Percentiles rank a stretch among this genome's conserved stretches.
Conservation (phyloP, 2,329 filamentous ascomycete genomes). For the Chalaropsis ovoidea region DNA sequence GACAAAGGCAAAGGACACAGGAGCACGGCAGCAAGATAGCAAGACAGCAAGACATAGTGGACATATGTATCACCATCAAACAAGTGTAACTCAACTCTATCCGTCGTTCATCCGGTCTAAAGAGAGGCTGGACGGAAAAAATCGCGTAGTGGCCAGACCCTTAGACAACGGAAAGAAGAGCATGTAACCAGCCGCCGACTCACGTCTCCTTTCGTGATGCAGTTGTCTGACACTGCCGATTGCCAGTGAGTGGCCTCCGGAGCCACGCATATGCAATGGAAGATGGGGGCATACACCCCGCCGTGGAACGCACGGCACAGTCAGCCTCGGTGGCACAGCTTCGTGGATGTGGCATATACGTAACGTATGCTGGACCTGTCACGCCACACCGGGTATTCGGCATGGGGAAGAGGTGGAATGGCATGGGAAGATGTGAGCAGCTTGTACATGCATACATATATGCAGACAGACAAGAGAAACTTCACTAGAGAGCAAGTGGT, state of each 20-base stretch:
- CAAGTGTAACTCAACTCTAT: not conserved
- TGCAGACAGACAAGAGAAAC: not conserved
- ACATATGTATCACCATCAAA: not conserved
- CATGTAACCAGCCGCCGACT: not conserved
- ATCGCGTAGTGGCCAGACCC: not conserved
- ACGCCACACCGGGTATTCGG: conserved; percentile 1
- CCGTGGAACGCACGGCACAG: not conserved
- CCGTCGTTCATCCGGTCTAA: not conserved
- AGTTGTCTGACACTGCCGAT: not conserved
- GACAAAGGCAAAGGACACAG: conserved; percentile 1
- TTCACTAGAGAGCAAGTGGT: not conserved
- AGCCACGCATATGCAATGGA: not conserved
- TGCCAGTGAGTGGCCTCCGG: not conserved
- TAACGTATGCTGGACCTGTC: not conserved
- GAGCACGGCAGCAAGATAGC: not conserved
- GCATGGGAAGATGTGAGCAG: too few species aligned
- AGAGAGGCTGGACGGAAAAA: not conserved
- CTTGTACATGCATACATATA: not conserved
- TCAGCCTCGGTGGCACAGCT: not conserved
- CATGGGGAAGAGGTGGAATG: not conserved
- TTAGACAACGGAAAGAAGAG: not conserved
- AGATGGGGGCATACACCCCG: not conserved
- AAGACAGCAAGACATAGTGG: not conserved
- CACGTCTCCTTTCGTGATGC: not conserved
- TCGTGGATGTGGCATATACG: not conserved